These are phyloP conservation scores for Ceratocystis ficicola DNA, from an alignment of 2,329 filamentous ascomycete species.

Conservation along the genomic window DNA sequence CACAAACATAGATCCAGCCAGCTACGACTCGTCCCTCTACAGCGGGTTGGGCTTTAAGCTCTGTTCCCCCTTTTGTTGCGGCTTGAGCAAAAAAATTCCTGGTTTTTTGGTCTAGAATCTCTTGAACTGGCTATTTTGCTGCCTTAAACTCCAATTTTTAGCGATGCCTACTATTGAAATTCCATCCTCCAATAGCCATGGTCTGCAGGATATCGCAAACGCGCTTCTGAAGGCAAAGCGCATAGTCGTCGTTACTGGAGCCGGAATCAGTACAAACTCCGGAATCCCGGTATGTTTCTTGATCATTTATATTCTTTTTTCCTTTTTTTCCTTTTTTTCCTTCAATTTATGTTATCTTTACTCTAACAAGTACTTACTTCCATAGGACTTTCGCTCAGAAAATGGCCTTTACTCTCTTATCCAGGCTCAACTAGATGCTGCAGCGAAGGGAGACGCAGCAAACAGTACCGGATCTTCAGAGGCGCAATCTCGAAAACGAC, in stretches of 20 bases:
- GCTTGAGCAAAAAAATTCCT: not conserved
- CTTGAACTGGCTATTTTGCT: not conserved
- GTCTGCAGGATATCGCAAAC: constrained; percentile 54
- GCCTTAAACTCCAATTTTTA: constrained; percentile 23
- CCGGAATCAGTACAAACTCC: constrained; percentile 63
- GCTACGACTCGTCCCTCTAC: not conserved
- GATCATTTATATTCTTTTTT: too few relatives aligned
- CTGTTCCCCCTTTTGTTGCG: not conserved
- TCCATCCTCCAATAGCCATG: constrained; percentile 38
- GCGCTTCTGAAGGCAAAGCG: constrained; percentile 52
- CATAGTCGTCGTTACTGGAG: constrained; percentile 59
- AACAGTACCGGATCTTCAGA: constrained; percentile 19
- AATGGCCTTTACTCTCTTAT: constrained; percentile 62
- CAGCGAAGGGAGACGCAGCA: constrained; percentile 28
- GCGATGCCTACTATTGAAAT: constrained; percentile 49
- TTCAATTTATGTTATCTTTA: not conserved
- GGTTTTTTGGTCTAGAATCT: not conserved
- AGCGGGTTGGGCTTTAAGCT: not conserved
- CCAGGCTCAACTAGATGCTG: constrained; percentile 52
- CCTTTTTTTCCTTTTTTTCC: not conserved
- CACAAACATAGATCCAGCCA: not conserved
- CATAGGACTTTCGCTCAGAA: constrained; percentile 57
- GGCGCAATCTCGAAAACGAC: constrained; percentile 26
- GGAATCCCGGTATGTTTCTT: constrained; percentile 50
- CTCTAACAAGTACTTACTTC: not conserved